A percentile compares a stretch with the other conserved stretches of the same genome.
Evolutionary conservation across 768 basidiomycete species (phyloP).

Genomic region (Leccinellum rugosiceps): DNA sequence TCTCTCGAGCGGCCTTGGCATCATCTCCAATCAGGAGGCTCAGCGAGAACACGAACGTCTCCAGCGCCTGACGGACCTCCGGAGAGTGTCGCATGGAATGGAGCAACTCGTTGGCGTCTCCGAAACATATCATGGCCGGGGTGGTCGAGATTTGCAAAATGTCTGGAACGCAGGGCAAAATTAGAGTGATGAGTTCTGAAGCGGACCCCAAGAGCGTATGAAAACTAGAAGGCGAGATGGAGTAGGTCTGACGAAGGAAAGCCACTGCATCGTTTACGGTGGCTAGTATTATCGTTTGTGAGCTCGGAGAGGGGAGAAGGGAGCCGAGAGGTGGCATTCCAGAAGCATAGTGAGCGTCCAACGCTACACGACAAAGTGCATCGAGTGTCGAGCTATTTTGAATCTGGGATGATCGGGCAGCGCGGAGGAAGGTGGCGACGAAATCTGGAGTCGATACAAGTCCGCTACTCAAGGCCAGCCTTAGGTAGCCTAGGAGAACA

Average conservation of each 20-base stretch:
- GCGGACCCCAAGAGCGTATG: conserved; percentile 57
- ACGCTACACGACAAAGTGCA: conserved; percentile 61
- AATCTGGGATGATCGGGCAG: conserved; percentile 60
- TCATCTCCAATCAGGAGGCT: conserved; percentile 66
- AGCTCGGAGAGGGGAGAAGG: conserved; percentile 48
- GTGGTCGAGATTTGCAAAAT: conserved; percentile 58
- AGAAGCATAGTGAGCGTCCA: conserved; percentile 62
- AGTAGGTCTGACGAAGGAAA: conserved; percentile 55
- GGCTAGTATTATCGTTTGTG: conserved; percentile 46
- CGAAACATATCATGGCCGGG: conserved; percentile 49
- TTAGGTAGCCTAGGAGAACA: conserved; percentile 63
- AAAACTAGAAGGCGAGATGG: conserved; percentile 47
- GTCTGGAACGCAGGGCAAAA: conserved; percentile 60
- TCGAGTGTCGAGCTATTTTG: conserved; percentile 66
- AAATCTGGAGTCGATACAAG: conserved; percentile 58
- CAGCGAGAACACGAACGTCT: conserved; percentile 56
- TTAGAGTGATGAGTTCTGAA: conserved; percentile 59
- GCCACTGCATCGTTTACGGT: conserved; percentile 60
- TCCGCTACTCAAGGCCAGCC: conserved; percentile 51
- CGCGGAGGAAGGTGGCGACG: conserved; percentile 63
- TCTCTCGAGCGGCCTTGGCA: conserved; percentile 64
- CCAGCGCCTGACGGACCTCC: conserved; percentile 54
- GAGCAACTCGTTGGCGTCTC: conserved; percentile 53
- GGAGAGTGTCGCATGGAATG: conserved; percentile 50
- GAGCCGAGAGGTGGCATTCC: conserved; percentile 53